Base-by-base conservation (phyloP, 208 protist species). In the Crithidia fasciculata region DNA sequence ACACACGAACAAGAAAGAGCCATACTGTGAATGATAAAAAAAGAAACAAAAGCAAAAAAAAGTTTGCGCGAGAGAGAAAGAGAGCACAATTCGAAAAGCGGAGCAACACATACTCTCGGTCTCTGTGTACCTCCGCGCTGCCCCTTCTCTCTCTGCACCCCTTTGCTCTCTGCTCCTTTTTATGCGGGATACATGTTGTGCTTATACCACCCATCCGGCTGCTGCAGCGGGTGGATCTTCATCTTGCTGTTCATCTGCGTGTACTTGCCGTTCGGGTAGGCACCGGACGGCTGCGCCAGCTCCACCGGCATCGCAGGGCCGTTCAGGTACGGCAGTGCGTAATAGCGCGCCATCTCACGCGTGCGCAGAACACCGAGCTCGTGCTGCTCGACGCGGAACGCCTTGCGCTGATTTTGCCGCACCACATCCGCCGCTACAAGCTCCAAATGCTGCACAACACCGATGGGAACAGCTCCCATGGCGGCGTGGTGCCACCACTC, bases 261-360 rank as follows among this genome's bases (percentile, higher is more conserved):
- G 44, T 78, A 94, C 66, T 86, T 85, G 7, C 89, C 89, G 57
- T 80, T 80, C 37, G 86, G 86, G 65, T 82, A 91, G 28, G 57
- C 73, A 8, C 89, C 89, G 18, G 79, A 79, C 2, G 89, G 70
- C 66, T 91, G 86, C 59, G 66, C 50, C 41, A 86, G 72, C 62
- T 49, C 53, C 69, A 66, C 72, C 28, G 89, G 89, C 86, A 94
- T 90, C n/a, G 86, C 74, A 2, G 87, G 83, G 3, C 86, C 86
- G 9, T 75, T 72, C 44, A 91, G 56, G 79, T 94, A 65, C 45
- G 89, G 89, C 63, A 94, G 57, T 8, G 89, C 79, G 72, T 94
- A 94, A 69, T 94, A 94, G 10, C 85, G 80, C 81, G 83, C 84
- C 89, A 94, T 94, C 44, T 88, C 82, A 7, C 67, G 69, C 6